These are phyloP conservation scores for Discostella pseudostelligera DNA, from an alignment of 108 stramenopile genomes.

Conservation along the genomic window DNA sequence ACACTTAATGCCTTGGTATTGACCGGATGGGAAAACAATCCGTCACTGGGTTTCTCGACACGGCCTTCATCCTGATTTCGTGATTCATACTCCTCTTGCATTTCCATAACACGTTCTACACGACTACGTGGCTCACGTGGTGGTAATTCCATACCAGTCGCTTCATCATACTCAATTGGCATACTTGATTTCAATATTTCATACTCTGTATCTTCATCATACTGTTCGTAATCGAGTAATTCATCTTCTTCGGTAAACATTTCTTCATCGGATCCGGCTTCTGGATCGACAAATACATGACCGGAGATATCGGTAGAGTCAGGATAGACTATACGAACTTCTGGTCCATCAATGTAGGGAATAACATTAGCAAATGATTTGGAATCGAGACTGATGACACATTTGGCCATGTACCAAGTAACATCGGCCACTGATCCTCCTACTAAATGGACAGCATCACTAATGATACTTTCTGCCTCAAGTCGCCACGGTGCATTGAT, in stretches of 20 bases:
- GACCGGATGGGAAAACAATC: slow-evolving; percentile 44
- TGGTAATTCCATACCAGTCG: slow-evolving; percentile 27
- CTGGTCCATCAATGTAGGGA: slow-evolving; percentile 45
- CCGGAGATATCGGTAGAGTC: slow-evolving; percentile 39
- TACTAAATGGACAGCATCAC: slow-evolving; percentile 47
- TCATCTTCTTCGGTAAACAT: slow-evolving; percentile 57
- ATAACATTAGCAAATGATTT: slow-evolving; percentile 29
- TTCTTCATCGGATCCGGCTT: slow-evolving; percentile 51
- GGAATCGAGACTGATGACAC: slow-evolving; percentile 61
- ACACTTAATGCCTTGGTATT: slow-evolving; percentile 63
- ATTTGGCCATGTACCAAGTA: slow-evolving; percentile 77
- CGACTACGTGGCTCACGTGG: slow-evolving; percentile 28
- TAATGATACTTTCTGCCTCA: slow-evolving; percentile 69
- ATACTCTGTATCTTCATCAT: slow-evolving; percentile 55
- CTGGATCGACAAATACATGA: slow-evolving; percentile 58
- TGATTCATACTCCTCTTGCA: slow-evolving; percentile 17
- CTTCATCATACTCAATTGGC: slow-evolving; percentile 40
- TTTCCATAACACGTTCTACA: slow-evolving; percentile 24
- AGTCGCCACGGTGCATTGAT: slow-evolving; percentile 70
- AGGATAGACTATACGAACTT: slow-evolving; percentile 55
- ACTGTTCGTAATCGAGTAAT: slow-evolving; percentile 52
- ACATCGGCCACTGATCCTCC: slow-evolving; percentile 69
- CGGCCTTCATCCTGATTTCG: slow-evolving; percentile 18
- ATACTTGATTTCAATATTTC: slow-evolving; percentile 43
- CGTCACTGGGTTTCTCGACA: slow-evolving; percentile 22